Evolutionary conservation across 83 land plant species (phyloP).

Genomic region (Picea abies): DNA sequence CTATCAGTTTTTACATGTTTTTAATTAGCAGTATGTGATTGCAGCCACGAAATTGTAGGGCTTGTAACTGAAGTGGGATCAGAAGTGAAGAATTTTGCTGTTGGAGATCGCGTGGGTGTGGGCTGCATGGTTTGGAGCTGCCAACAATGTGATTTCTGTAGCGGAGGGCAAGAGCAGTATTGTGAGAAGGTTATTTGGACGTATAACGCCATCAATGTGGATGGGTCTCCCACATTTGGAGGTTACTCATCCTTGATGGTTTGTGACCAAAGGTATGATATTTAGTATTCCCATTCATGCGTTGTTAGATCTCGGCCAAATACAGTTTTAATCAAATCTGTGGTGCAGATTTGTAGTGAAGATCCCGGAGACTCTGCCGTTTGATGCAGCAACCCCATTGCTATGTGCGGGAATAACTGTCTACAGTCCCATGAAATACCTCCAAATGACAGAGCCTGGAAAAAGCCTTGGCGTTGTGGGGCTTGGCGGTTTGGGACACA

Average conservation of each 20-base stretch:
- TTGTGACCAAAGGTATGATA: conserved; percentile 21
- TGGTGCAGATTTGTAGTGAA: conserved; percentile 27
- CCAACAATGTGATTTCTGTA: conserved; percentile 38
- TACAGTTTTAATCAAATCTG: too few relatives aligned
- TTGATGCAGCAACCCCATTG: conserved; percentile 49
- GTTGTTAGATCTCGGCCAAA: too few relatives aligned
- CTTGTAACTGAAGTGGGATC: too few relatives aligned
- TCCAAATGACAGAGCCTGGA: conserved; percentile 37
- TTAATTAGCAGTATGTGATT: too few relatives aligned
- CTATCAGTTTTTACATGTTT: too few relatives aligned
- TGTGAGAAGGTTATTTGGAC: conserved; percentile 22
- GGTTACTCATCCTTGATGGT: conserved; percentile 52
- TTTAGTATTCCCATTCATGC: too few relatives aligned
- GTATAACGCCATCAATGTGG: conserved; percentile 32
- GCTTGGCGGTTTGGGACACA: conserved; percentile 53
- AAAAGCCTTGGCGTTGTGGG: conserved; percentile 42
- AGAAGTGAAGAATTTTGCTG: conserved; percentile 34
- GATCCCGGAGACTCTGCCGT: conserved; percentile 41
- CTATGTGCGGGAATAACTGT: conserved; percentile 67
- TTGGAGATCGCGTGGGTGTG: conserved; percentile 56
- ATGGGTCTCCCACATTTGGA: conserved; percentile 44
- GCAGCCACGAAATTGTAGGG: conserved; percentile 70
- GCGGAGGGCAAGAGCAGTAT: conserved; percentile 28
- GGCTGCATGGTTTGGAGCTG: conserved; percentile 45
- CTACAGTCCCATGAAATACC: conserved; percentile 58